A percentile compares a stretch with the other conserved stretches of the same genome.
Conservation (phyloP, 1,284 basidiomycete genomes). For the Cerrena zonata region DNA sequence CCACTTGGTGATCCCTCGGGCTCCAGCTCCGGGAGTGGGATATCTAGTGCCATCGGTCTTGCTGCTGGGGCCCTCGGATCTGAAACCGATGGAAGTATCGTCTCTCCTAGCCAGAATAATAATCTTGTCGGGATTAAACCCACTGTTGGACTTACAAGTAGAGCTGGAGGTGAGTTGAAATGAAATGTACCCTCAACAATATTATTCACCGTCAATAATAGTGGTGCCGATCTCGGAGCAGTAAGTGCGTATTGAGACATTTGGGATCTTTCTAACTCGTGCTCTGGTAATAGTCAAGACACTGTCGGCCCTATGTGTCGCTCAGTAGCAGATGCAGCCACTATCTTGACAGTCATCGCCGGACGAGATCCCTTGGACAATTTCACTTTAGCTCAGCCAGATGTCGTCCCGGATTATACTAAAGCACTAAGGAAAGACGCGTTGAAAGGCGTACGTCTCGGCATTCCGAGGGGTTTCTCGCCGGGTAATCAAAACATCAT, state of each 20-base stretch:
- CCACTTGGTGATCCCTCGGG: conserved; percentile 58
- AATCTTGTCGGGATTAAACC: conserved; percentile 51
- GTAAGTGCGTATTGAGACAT: no score
- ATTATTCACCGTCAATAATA: conserved; percentile 12
- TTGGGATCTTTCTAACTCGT: no score
- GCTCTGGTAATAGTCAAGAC: conserved; percentile 43
- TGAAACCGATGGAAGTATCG: conserved; percentile 65
- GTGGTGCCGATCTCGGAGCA: conserved; percentile 46
- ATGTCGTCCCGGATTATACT: conserved; percentile 34
- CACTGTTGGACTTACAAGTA: conserved; percentile 45
- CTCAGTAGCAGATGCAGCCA: conserved; percentile 41
- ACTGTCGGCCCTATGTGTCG: conserved; percentile 45
- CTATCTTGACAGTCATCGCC: conserved; percentile 38
- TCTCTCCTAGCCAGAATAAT: conserved; percentile 37
- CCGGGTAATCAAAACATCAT: conserved; percentile 20
- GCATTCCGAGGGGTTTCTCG: conserved; percentile 33
- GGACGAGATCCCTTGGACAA: conserved; percentile 42
- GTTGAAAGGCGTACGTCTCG: conserved; percentile 35
- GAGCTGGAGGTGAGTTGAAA: conserved; percentile 36
- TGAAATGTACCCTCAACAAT: not conserved
- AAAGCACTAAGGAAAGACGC: conserved; percentile 32
- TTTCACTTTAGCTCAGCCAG: conserved; percentile 38
- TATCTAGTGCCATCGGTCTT: conserved; percentile 59
- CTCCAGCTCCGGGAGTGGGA: conserved; percentile 60
- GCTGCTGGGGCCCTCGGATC: conserved; percentile 54